Base-by-base conservation (phyloP, 805 yeast species). In the Yamadazyma phyllophila region DNA sequence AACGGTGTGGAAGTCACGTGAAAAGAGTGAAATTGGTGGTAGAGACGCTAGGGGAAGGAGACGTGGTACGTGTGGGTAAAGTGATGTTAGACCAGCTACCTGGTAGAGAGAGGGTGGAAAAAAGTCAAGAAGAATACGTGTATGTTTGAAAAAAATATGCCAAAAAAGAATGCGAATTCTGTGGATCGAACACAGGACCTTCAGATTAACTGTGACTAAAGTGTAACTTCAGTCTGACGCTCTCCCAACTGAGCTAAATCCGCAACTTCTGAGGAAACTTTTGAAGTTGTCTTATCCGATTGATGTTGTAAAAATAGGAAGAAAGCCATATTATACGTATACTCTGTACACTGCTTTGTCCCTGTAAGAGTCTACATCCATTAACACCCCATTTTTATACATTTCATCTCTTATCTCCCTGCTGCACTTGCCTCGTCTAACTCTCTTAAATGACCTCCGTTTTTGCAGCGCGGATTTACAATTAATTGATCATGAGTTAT, bases 131-230 rank as follows among this genome's bases (percentile, higher is more conserved):
- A 10, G 8, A 5, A 17, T 13, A 9, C 5, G 27, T 11, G 3
- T 36, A 3, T 11, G 37, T 29, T 17, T n/a, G 29, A 7, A 16
- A 33, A 14, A 17, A 14, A 33, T 2, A 10, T n/a, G 4, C 27
- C 14, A 55, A 55, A 59, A 63, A 55, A 51, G 40, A 43, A 54
- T 76, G 81, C 81, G 80, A 74, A 63, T 74, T 76, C 77, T 80
- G 86, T 78, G 87, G 86, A 80, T 81, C 82, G 87, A 82, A 82
- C 86, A 79, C 86, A 80, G 82, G 85, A 81, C 87, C 87, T 82
- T 76, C 85, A 81, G 85, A 81, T 81, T 59, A 58, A 55, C 60
- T 60, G 59, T 34, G 61, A 61, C 66, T 55, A 59, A 58, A 59
- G 55, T 55, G 51, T 48, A 26, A 51, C 66, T 62, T 62, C 66